phyloP scores from a whole-genome alignment of 148 eudicot genomes.

The Vaccinium vitisidaea region DNA sequence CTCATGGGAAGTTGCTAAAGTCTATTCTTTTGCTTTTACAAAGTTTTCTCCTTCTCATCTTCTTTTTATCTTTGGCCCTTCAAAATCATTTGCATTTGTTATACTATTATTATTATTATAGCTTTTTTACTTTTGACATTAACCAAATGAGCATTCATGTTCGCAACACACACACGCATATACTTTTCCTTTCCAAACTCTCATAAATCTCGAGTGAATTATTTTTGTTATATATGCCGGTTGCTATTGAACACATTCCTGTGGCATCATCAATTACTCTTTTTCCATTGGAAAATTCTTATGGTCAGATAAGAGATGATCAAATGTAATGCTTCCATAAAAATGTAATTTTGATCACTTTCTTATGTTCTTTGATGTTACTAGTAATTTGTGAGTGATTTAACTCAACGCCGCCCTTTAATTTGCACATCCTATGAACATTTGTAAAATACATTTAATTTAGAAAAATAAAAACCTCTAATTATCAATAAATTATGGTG shows the following conservation, averaged over 20 bases:
- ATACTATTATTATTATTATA: background rate
- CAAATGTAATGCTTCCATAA: background rate
- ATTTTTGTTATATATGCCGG: background rate
- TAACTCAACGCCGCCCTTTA: background rate
- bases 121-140: background rate
- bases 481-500: background rate
- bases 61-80: background rate
- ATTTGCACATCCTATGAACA: background rate
- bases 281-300: background rate
- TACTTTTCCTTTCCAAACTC: too few species aligned
- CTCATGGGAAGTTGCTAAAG: background rate
- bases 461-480: background rate
- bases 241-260: background rate
- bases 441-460: background rate
- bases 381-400: background rate
- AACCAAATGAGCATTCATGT: background rate
- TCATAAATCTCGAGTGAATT: background rate
- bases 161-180: too few species aligned
- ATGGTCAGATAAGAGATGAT: too few species aligned
- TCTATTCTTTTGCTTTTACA: slow-evolving; percentile 4
- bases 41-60: background rate
- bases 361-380: background rate
- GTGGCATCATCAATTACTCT: background rate
- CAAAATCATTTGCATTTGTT: too few species aligned
- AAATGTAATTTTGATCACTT: background rate